Evolutionary conservation across 2,329 filamentous ascomycete genomes (phyloP), one percentile per base, ranked within the genome.

Genomic region (Aspergillus neotritici): DNA sequence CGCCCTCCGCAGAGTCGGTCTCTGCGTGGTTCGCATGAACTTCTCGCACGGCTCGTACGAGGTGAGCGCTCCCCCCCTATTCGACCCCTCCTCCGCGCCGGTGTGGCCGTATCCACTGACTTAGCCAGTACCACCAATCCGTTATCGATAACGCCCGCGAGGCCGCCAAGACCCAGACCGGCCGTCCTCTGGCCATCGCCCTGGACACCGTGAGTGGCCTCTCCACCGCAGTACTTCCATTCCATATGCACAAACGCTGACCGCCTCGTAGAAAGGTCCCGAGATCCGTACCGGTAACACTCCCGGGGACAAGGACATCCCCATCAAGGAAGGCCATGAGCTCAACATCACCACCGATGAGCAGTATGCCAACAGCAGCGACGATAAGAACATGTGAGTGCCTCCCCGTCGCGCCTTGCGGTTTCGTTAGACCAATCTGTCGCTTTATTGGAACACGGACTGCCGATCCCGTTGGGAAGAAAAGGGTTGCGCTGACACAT

Each of bases 1-100:
- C 74, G 80, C 83, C 69, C 86, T 98, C 62, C 87, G 91, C 69
- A 80, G 78, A 65, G 85, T 84, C 55, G 93, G 93, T 72, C 84
- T 97, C 63, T 97, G 97, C 74, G 89, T 98, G 57, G 93, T 97
- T 58, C 91, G 93, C 75, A 98, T 98, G 93, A 98, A 98, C 85
- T 97, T 97, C 70, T 95, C 86, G 54, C 87, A 94, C 72, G 87
- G 87, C 62, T 84, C 83, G 56, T 93, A 97, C 72, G 90, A 84
- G 67, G 75, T 78, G 63, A 48, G 60, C 50, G 32, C 37, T 40
- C 30, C 17, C 14, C 31, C 28, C 12, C 31, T 15, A 13, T 17
- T 33, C 17, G 10, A 21, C n/a, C 28, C 21, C 16, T 34, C 14
- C 6, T 34, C 31, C 34, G 39, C 34, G 41, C 28, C 12, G 21